phyloP scores from a whole-genome alignment of 768 basidiomycete genomes.

The Panaeolus papilionaceus region DNA sequence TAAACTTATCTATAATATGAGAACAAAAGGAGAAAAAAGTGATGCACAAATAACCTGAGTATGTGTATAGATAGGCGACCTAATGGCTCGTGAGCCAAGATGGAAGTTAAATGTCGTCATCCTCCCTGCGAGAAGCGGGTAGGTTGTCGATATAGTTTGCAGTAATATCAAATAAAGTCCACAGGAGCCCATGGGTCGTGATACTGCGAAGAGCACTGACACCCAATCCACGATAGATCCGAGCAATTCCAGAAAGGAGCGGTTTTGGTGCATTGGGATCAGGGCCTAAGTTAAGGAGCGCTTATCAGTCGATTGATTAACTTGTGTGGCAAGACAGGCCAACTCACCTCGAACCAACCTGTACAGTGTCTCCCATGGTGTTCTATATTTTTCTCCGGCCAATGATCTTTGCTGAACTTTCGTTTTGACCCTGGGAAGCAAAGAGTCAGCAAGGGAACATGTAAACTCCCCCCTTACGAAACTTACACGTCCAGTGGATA shows the following conservation, averaged over 20 bases:
- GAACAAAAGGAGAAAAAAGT: background rate
- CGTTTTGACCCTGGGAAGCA: slow-evolving; percentile 76
- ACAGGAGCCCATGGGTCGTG: slow-evolving; percentile 91
- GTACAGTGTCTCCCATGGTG: slow-evolving; percentile 73
- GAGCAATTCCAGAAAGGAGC: slow-evolving; percentile 74
- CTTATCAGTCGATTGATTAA: background rate
- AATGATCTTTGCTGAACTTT: slow-evolving; percentile 94
- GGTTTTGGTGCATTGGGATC: slow-evolving; percentile 82
- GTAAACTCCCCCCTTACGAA: slow-evolving; percentile 8
- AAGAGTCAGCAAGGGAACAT: slow-evolving; percentile 18
- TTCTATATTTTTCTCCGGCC: slow-evolving; percentile 76
- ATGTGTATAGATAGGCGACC: slow-evolving; percentile 7
- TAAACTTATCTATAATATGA: slow-evolving; percentile 34
- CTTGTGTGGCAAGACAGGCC: background rate
- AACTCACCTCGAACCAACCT: slow-evolving; percentile 80
- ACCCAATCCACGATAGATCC: slow-evolving; percentile 93
- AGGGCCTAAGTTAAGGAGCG: slow-evolving; percentile 55
- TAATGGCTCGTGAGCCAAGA: slow-evolving; percentile 2
- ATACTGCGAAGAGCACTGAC: slow-evolving; percentile 93
- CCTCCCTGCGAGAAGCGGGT: slow-evolving; percentile 34
- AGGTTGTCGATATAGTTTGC: slow-evolving; percentile 74
- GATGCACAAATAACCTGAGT: slow-evolving; percentile 2
- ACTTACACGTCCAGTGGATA: slow-evolving; percentile 94
- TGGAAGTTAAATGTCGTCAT: slow-evolving; percentile 14
- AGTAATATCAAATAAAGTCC: slow-evolving; percentile 91